These are phyloP conservation scores for Anthracocystis walkeri DNA, from an alignment of 1,284 basidiomycete genomes.

Conservation along the genomic window DNA sequence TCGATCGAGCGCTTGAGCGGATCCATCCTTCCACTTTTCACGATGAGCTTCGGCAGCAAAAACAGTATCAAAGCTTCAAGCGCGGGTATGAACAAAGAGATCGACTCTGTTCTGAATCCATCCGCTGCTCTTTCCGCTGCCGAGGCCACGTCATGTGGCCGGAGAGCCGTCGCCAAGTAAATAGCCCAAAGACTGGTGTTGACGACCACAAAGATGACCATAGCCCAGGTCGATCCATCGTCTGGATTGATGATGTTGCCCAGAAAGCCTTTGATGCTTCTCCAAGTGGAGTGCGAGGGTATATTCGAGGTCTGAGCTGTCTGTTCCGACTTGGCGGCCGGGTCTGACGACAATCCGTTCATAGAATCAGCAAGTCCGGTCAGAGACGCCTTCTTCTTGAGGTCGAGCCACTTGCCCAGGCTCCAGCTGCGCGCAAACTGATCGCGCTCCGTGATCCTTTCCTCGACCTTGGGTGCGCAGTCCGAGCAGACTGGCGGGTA, in stretches of 20 bases:
- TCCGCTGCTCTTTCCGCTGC: not conserved
- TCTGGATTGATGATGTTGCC: not conserved
- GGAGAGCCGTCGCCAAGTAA: constrained; percentile 4
- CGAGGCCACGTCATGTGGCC: not conserved
- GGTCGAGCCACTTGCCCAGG: constrained; percentile 48
- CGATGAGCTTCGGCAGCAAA: constrained; percentile 10
- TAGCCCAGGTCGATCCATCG: constrained; percentile 3
- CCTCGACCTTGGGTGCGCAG: constrained; percentile 42
- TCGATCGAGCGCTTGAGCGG: constrained; percentile 26
- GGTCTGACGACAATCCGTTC: not conserved
- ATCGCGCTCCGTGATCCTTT: constrained; percentile 39
- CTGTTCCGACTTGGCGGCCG: not conserved
- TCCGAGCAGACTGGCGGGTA: constrained; percentile 55
- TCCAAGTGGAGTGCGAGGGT: not conserved
- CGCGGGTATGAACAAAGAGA: constrained; percentile 6
- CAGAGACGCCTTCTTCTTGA: constrained; percentile 29
- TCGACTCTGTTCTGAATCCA: not conserved
- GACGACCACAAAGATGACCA: constrained; percentile 13
- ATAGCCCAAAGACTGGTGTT: constrained; percentile 10
- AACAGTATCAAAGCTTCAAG: not conserved
- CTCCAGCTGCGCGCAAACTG: constrained; percentile 47
- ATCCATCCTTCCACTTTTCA: constrained; percentile 5
- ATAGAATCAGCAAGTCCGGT: not conserved
- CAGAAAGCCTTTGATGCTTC: not conserved
- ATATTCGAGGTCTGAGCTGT: not conserved